phyloP scores from a whole-genome alignment of 2,329 filamentous ascomycete species.

The Clarireedia monteithiana region DNA sequence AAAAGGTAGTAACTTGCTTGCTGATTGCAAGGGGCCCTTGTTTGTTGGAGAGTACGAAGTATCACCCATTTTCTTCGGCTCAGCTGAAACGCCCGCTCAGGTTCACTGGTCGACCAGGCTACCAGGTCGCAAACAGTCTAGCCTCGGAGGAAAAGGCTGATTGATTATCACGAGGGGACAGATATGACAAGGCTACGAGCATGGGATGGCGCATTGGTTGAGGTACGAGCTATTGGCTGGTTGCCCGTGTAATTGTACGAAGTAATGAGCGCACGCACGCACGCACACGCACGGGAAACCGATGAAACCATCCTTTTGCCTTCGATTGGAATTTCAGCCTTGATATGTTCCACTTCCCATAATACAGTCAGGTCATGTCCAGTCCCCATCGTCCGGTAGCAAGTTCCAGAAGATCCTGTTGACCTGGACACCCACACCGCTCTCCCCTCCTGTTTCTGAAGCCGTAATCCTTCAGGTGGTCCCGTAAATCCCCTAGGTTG shows the following conservation, averaged over 20 bases:
- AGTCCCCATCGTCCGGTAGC: background rate
- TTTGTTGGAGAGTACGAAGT: background rate
- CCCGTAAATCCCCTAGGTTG: background rate
- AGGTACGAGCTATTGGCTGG: too few species aligned
- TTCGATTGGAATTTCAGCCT: background rate
- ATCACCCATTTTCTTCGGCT: background rate
- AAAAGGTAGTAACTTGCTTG: background rate
- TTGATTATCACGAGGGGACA: too few species aligned
- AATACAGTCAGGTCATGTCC: background rate
- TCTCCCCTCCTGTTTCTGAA: background rate
- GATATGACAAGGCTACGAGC: background rate
- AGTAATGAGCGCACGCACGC: background rate
- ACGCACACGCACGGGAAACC: too few species aligned
- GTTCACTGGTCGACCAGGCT: background rate
- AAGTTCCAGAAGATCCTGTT: background rate
- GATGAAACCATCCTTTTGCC: too few species aligned
- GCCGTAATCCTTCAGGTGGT: background rate
- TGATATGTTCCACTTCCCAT: background rate
- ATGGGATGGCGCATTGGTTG: background rate
- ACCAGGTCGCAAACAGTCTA: background rate
- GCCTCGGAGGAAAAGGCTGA: background rate
- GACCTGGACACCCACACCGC: conserved; percentile 11
- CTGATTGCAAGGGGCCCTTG: background rate
- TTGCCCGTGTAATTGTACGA: background rate
- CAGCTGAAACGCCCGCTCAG: background rate